phyloP scores from a whole-genome alignment of 2,329 filamentous ascomycete species.

The Cytospora piceicola region DNA sequence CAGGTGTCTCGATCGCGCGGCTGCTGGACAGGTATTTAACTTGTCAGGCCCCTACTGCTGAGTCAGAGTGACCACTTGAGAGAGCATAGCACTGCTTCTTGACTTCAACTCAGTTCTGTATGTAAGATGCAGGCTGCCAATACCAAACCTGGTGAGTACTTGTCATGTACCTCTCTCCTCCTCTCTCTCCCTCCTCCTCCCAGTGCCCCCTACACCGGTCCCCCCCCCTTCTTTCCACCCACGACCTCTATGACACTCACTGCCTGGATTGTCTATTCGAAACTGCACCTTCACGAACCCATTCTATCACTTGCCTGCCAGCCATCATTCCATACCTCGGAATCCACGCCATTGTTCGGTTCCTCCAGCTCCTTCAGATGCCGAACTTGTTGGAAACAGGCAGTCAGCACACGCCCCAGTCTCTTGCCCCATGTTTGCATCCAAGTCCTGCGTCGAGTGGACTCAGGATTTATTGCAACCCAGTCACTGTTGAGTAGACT shows the following conservation, averaged over 20 bases:
- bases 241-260: neutral
- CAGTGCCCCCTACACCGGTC: neutral
- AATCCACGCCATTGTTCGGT: neutral
- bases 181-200: neutral
- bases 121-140: constrained; percentile 31
- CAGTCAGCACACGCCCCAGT: neutral
- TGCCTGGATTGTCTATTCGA: neutral
- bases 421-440: neutral
- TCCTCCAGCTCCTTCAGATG: constrained; percentile 10
- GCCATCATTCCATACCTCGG: neutral
- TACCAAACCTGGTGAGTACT: constrained; percentile 29
- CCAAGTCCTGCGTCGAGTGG: constrained; percentile 18
- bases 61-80: constrained; percentile 24
- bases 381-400: neutral
- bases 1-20: constrained; percentile 3
- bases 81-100: constrained; percentile 18
- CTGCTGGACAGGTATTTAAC: constrained; percentile 2
- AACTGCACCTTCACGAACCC: neutral
- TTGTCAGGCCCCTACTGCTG: constrained; percentile 19
- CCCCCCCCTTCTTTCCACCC: too few species aligned
- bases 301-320: neutral
- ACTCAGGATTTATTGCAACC: constrained; percentile 2
- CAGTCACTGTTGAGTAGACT: constrained; percentile 6
- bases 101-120: constrained; percentile 21
- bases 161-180: constrained; percentile 6